Percentiles rank a stretch among this genome's conserved stretches.
These are phyloP conservation scores for Nannochloropsis oceanica DNA, from an alignment of 108 stramenopile genomes.

Conservation along the genomic window DNA sequence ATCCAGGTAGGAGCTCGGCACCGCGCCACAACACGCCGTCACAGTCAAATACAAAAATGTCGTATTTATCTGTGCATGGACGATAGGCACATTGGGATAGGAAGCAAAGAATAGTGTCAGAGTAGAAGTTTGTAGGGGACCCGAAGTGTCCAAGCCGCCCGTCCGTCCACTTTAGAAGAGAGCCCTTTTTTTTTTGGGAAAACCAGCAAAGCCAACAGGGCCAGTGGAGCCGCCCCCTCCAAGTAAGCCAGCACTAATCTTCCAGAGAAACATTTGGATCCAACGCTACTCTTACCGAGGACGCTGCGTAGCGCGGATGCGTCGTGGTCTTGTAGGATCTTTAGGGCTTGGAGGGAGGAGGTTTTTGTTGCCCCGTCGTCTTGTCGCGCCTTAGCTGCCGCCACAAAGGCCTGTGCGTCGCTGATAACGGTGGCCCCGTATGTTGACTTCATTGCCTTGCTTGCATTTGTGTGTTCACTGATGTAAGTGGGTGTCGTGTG, in stretches of 20 bases:
- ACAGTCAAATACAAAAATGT: slow-evolving; percentile 56
- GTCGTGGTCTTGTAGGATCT: not conserved
- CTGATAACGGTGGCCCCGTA: not conserved
- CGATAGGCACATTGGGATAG: too few relatives aligned
- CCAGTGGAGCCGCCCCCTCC: not conserved
- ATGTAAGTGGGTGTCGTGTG: too few relatives aligned
- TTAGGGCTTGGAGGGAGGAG: not conserved
- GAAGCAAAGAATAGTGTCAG: not conserved
- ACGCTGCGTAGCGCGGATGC: not conserved
- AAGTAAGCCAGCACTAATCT: not conserved
- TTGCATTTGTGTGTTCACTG: too few relatives aligned
- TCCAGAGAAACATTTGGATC: too few relatives aligned
- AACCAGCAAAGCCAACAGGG: too few relatives aligned
- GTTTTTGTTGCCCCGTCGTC: not conserved
- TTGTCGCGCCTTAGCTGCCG: not conserved
- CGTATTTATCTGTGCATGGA: not conserved
- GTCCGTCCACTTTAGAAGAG: too few relatives aligned
- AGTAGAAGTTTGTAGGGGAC: not conserved
- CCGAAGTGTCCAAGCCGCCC: too few relatives aligned
- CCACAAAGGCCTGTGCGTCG: not conserved
- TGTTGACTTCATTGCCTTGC: too few relatives aligned
- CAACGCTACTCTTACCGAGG: not conserved
- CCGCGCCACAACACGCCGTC: slow-evolving; percentile 69
- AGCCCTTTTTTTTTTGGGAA: too few relatives aligned
- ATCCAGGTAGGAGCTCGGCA: slow-evolving; percentile 45